These are phyloP conservation scores for Scheffersomyces spartinae DNA, from an alignment of 805 yeast species.

Conservation along the genomic window DNA sequence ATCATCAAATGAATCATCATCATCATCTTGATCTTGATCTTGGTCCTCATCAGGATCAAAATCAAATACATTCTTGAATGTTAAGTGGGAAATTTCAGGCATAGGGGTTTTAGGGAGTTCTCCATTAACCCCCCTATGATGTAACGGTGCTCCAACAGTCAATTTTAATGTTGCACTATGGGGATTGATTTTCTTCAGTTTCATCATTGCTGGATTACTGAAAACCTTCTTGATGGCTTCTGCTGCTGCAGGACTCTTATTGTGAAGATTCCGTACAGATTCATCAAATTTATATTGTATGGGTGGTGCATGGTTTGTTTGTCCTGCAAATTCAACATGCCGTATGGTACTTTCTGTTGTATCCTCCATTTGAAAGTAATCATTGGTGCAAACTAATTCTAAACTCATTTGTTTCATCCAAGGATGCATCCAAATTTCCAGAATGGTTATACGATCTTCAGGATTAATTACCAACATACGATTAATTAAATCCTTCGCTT, in stretches of 20 bases:
- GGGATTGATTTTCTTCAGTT: conserved; percentile 2
- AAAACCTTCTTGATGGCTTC: conserved; percentile 31
- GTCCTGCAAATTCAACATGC: no score
- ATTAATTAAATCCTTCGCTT: conserved; percentile 58
- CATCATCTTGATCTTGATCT: conserved; percentile 6
- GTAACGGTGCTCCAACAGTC: conserved; percentile 6
- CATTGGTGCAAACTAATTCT: no score
- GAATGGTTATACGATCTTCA: conserved; percentile 51
- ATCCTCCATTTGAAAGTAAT: no score
- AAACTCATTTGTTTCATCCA: no score
- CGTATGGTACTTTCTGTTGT: no score
- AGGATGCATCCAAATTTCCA: conserved; percentile 58
- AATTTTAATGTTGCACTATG: conserved; percentile 1
- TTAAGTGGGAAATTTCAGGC: conserved; percentile 13
- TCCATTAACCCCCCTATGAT: conserved; percentile 2
- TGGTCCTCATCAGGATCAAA: conserved; percentile 2
- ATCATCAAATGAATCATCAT: conserved; percentile 6
- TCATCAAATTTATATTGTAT: no score
- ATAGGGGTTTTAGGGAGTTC: conserved; percentile 19
- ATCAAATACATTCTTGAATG: conserved; percentile 23
- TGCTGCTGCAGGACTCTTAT: no score
- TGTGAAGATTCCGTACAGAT: no score
- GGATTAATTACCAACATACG: conserved; percentile 65
- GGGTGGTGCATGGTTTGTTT: no score
- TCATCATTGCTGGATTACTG: conserved; percentile 30